A percentile compares a stretch with the other conserved stretches of the same genome.
Evolutionary conservation across 2,329 filamentous ascomycete genomes (phyloP).

Genomic region (Chrysoporthe cubensis): DNA sequence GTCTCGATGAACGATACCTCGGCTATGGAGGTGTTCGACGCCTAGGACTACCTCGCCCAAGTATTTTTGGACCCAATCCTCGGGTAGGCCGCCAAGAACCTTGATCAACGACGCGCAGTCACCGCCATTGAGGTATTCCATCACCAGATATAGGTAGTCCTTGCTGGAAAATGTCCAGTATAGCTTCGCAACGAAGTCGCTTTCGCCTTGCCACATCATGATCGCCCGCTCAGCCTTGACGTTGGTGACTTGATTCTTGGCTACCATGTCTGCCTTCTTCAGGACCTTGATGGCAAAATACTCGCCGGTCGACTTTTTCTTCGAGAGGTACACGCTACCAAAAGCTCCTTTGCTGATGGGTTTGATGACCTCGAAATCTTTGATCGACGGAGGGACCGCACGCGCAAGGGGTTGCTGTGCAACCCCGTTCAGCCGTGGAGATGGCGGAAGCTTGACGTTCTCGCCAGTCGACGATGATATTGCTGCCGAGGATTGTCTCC

Average conservation of each 20-base stretch:
- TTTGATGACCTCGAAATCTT: slow-evolving; percentile 99
- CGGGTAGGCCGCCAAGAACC: slow-evolving; percentile 84
- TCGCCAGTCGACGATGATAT: slow-evolving; percentile 62
- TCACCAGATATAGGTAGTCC: slow-evolving; percentile 96
- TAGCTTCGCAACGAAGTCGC: slow-evolving; percentile 97
- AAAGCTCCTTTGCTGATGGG: slow-evolving; percentile 99
- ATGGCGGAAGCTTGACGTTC: slow-evolving; percentile 71
- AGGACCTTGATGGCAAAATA: slow-evolving; percentile 99
- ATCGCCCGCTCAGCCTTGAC: slow-evolving; percentile 98
- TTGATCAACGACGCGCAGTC: slow-evolving; percentile 98
- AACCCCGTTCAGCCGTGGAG: slow-evolving; percentile 78
- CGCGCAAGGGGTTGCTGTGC: slow-evolving; percentile 81
- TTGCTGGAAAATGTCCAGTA: slow-evolving; percentile 99
- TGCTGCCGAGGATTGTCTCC: slow-evolving; percentile 88
- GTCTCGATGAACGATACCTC: slow-evolving; percentile 95
- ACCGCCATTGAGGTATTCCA: slow-evolving; percentile 98
- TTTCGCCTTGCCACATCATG: slow-evolving; percentile 99
- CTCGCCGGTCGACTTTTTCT: slow-evolving; percentile 97
- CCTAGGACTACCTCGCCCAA: slow-evolving; percentile 95
- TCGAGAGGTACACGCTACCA: slow-evolving; percentile 95
- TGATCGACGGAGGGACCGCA: slow-evolving; percentile 92
- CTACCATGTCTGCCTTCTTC: slow-evolving; percentile 99
- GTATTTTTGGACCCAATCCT: slow-evolving; percentile 99
- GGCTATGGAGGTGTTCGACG: slow-evolving; percentile 91
- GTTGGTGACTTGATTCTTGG: slow-evolving; percentile 98